Evolutionary conservation across 2,329 filamentous ascomycete species (phyloP), one percentile per base, ranked within the genome.

Genomic region (Teratosphaeriaceae sp.): DNA sequence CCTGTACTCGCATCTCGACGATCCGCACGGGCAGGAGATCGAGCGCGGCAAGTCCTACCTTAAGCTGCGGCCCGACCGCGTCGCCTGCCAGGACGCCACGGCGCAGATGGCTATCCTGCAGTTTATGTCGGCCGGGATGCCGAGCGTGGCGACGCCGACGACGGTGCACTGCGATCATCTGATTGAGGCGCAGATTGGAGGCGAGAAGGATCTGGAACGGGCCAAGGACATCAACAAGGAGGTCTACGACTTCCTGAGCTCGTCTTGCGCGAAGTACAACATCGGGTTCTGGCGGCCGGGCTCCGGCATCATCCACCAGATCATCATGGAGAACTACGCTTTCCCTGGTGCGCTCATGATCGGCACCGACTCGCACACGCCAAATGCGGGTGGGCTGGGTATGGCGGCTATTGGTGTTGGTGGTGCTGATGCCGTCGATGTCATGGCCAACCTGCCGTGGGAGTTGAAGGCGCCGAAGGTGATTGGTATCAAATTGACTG

Each of bases 201-300:
- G 89, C 59, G 80, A 76, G 53, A 92, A 96, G 80, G 92, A 98
- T 85, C 75, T 97, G 68, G 84, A 80, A 49, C 82, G 90, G 62
- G 92, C 92, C 60, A 76, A 90, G 63, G 79, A 82, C 58, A 95
- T 95, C 74, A 97, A 97, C 83, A 94, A 94, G 79, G 90, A 97
- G 72, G 92, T 98, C 58, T 98, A 97, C 74, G 85, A 97, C 72
- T 98, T 98, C 79, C 74, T 98, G 65, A 80, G 88, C 49, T 82
- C 83, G 51, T 85, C 90, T 54, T 97, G 90, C 68, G 89, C 89
- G 64, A 98, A 97, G 78, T 98, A 97, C 79, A 90, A 97, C 79
- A 97, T 97, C 68, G 92, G 92, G 76, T 97, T 97, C 84, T 98
- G 92, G 92, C 88, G 80, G 70, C 92, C 92, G 54, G 92, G 92